Evolutionary conservation across 164 flowering plant genomes (phyloP).

Genomic region (Taxillus chinensis): DNA sequence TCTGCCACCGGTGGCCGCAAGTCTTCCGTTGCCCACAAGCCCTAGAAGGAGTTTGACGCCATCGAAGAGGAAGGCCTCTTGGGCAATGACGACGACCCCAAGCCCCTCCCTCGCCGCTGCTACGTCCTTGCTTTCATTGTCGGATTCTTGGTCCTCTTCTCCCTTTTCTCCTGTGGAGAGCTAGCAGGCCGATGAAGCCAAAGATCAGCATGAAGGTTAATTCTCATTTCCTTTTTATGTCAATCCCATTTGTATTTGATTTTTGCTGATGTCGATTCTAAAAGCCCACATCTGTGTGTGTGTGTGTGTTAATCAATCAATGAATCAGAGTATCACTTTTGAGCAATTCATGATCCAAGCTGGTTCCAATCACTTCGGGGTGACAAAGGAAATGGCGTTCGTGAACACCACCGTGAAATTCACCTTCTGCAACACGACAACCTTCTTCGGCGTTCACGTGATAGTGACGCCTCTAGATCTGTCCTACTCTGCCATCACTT

Average conservation of each 20-base stretch:
- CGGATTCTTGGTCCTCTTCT: constrained; percentile 66
- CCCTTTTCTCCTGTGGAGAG: constrained; percentile 62
- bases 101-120: constrained; percentile 43
- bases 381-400: constrained; percentile 75
- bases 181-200: constrained; percentile 68
- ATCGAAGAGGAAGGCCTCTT: constrained; percentile 82
- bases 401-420: constrained; percentile 65
- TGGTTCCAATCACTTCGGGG: constrained; percentile 67
- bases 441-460: constrained; percentile 85
- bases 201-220: constrained; percentile 49
- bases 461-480: constrained; percentile 59
- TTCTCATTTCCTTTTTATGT: too few species aligned
- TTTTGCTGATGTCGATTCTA: too few species aligned
- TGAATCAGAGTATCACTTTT: constrained; percentile 55
- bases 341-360: constrained; percentile 62
- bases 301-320: constrained; percentile 46
- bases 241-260: too few species aligned
- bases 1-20: constrained; percentile 19
- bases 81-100: constrained; percentile 25
- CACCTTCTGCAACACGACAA: constrained; percentile 59
- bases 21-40: too few species aligned
- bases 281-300: too few species aligned
- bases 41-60: constrained; percentile 43
- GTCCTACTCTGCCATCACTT: constrained; percentile 38
- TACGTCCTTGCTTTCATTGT: constrained; percentile 55